Evolutionary conservation across 768 basidiomycete genomes (phyloP).

Genomic region (Pulveroboletus sp.): DNA sequence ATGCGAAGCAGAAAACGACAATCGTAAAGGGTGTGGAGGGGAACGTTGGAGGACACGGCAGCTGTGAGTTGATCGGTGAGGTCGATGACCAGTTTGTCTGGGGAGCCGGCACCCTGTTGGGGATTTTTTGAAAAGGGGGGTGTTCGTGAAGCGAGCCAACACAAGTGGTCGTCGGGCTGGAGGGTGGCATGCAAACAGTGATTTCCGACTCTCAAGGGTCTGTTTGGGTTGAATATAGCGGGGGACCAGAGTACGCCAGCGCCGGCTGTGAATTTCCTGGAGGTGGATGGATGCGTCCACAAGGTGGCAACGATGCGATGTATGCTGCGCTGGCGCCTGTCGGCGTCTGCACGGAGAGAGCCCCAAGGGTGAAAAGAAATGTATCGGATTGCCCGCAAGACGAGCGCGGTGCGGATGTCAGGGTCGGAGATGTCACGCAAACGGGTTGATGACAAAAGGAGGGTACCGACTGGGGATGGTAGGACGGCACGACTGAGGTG

Average conservation of each 20-base stretch:
- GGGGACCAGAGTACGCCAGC: constrained; percentile 66
- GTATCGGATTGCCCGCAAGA: constrained; percentile 62
- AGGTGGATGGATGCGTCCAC: constrained; percentile 36
- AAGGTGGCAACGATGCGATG: constrained; percentile 46
- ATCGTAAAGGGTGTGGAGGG: constrained; percentile 55
- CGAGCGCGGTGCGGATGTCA: constrained; percentile 37
- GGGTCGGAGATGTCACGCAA: constrained; percentile 35
- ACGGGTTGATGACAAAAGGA: constrained; percentile 40
- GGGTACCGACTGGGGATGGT: constrained; percentile 49
- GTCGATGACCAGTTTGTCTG: constrained; percentile 37
- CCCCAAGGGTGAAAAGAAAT: constrained; percentile 80
- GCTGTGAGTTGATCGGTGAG: constrained; percentile 34
- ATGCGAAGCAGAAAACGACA: constrained; percentile 59
- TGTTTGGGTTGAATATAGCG: constrained; percentile 34
- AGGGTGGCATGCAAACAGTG: constrained; percentile 13
- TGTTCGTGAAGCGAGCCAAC: constrained; percentile 64
- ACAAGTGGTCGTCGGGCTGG: constrained; percentile 29
- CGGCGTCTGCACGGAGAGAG: constrained; percentile 56
- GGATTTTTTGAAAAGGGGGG: constrained; percentile 43
- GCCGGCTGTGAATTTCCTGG: constrained; percentile 54
- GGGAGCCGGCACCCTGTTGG: constrained; percentile 21
- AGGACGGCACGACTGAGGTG: constrained; percentile 35
- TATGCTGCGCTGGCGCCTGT: constrained; percentile 47
- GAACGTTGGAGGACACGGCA: constrained; percentile 12
- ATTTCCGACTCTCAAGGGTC: constrained; percentile 16